phyloP scores from a whole-genome alignment of 805 yeast genomes.

The Myxozyma geophila region DNA sequence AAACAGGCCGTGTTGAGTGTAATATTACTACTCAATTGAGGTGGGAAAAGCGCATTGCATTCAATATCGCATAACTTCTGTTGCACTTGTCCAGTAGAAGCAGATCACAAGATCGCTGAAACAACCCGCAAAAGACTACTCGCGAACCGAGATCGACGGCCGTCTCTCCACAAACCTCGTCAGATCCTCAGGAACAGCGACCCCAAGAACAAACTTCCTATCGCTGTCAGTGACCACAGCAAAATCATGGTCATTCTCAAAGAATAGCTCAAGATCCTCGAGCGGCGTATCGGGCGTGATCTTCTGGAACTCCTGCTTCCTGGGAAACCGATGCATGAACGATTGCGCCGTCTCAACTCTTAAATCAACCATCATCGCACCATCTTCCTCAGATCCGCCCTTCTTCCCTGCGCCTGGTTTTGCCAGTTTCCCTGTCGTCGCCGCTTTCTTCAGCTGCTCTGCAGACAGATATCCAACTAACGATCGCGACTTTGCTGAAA shows the following conservation, averaged over 20 bases:
- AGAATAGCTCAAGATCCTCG: slow-evolving; percentile 58
- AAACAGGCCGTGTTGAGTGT: too few relatives aligned
- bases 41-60: too few relatives aligned
- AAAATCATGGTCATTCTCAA: slow-evolving; percentile 53
- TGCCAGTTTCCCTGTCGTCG: slow-evolving; percentile 40
- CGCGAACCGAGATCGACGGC: slow-evolving; percentile 42
- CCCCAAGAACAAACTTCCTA: slow-evolving; percentile 61
- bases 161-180: slow-evolving; percentile 51
- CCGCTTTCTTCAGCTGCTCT: slow-evolving; percentile 46
- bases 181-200: slow-evolving; percentile 58
- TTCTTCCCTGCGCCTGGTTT: background rate
- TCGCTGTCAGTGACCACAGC: slow-evolving; percentile 61
- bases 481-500: slow-evolving; percentile 52
- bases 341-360: slow-evolving; percentile 18
- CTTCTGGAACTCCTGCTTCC: slow-evolving; percentile 45
- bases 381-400: slow-evolving; percentile 33
- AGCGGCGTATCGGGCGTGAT: slow-evolving; percentile 61
- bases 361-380: slow-evolving; percentile 35
- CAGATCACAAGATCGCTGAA: too few relatives aligned
- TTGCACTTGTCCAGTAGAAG: too few relatives aligned
- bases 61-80: too few relatives aligned
- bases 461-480: slow-evolving; percentile 58
- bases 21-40: too few relatives aligned
- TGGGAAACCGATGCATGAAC: slow-evolving; percentile 40
- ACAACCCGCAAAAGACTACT: background rate